These are phyloP conservation scores for Aspergillus cejpii DNA, from an alignment of 2,329 filamentous ascomycete species.

Conservation along the genomic window DNA sequence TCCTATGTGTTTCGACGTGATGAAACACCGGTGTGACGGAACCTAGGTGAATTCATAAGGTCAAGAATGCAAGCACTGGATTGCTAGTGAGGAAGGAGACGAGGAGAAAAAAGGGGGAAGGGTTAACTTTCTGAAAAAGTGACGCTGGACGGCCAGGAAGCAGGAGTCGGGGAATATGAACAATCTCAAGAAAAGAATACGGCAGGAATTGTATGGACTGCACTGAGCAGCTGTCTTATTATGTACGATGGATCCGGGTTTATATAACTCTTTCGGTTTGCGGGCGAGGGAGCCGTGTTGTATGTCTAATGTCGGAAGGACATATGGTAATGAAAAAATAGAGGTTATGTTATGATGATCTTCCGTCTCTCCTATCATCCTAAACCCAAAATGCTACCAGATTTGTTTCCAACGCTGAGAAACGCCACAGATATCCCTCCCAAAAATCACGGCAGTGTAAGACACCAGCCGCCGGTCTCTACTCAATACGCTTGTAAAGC, in stretches of 20 bases:
- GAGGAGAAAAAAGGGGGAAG: background rate
- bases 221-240: conserved; percentile 7
- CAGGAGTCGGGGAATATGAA: background rate
- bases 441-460: background rate
- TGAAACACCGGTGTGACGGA: too few species aligned
- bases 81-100: background rate
- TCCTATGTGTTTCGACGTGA: background rate
- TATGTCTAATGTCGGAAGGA: conserved; percentile 9
- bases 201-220: conserved; percentile 5
- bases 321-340: conserved; percentile 21
- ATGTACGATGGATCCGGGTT: conserved; percentile 18
- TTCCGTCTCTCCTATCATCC: too few species aligned
- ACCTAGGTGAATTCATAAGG: too few species aligned
- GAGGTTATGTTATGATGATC: conserved; percentile 7
- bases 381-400: too few species aligned
- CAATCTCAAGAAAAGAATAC: background rate
- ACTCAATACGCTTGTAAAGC: conserved; percentile 28
- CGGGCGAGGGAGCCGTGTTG: conserved; percentile 8
- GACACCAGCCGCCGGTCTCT: background rate
- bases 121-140: background rate
- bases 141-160: background rate
- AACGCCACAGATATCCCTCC: background rate
- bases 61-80: background rate
- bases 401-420: background rate
- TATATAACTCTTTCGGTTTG: conserved; percentile 9